Evolutionary conservation across 768 basidiomycete genomes (phyloP).

Genomic region (Tylopilus cervinicoccineus): DNA sequence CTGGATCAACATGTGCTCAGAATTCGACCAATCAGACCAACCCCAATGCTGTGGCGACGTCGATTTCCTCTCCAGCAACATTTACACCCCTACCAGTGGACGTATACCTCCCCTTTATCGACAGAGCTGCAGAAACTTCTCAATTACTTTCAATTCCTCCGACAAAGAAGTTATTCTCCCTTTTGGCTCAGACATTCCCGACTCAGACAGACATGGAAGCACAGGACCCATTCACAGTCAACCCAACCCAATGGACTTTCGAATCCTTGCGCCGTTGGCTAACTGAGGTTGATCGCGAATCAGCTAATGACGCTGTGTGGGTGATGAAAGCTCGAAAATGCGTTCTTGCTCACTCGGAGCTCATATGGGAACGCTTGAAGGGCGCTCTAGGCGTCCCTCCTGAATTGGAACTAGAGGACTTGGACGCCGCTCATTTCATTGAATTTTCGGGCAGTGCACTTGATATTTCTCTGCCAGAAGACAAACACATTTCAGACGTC

Average conservation of each 20-base stretch:
- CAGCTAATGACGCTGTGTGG: constrained; percentile 71
- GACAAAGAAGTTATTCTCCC: constrained; percentile 65
- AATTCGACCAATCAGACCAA: constrained; percentile 2
- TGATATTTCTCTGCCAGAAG: background rate
- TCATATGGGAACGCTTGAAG: constrained; percentile 90
- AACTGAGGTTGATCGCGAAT: constrained; percentile 55
- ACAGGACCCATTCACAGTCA: constrained; percentile 37
- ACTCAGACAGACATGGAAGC: constrained; percentile 25
- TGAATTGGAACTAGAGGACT: constrained; percentile 69
- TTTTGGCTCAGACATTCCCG: constrained; percentile 70
- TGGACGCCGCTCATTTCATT: background rate
- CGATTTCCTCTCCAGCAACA: constrained; percentile 42
- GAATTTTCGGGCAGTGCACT: background rate
- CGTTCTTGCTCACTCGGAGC: constrained; percentile 71
- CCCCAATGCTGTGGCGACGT: background rate
- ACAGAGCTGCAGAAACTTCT: constrained; percentile 73
- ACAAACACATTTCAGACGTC: background rate
- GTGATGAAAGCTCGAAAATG: constrained; percentile 69
- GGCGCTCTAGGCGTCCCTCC: constrained; percentile 84
- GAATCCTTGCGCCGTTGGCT: constrained; percentile 66
- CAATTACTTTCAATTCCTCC: constrained; percentile 62
- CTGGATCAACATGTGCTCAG: background rate
- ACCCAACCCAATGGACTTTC: constrained; percentile 72
- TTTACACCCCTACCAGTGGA: constrained; percentile 76
- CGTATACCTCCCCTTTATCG: constrained; percentile 81